Evolutionary conservation across 768 basidiomycete species (phyloP).

Genomic region (Panus rudis): DNA sequence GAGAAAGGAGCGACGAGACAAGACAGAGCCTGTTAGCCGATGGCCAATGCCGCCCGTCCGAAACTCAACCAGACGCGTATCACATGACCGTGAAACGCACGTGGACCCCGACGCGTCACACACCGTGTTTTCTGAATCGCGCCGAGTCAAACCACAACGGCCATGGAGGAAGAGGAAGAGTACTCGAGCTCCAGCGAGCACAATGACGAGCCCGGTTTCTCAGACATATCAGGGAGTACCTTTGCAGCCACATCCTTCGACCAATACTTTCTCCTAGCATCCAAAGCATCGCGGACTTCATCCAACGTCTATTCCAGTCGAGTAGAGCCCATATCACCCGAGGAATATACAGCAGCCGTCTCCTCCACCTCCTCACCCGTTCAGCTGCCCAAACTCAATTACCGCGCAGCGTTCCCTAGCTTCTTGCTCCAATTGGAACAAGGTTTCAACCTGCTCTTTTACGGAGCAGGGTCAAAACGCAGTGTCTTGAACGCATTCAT

Average conservation of each 20-base stretch:
- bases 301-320: conserved; percentile 72
- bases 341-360: conserved; percentile 45
- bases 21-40: too few species aligned
- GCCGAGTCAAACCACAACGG: too few species aligned
- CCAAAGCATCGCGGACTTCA: conserved; percentile 65
- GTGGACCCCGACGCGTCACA: too few species aligned
- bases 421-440: conserved; percentile 66
- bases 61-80: conserved; percentile 1
- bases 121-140: too few species aligned
- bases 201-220: too few species aligned
- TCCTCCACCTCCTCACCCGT: conserved; percentile 23
- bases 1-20: conserved; percentile 4
- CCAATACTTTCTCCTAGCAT: conserved; percentile 69
- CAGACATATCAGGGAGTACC: too few species aligned
- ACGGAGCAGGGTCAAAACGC: conserved; percentile 88
- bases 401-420: conserved; percentile 40
- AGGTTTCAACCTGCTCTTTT: conserved; percentile 85
- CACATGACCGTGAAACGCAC: conserved; percentile 13
- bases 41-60: conserved; percentile 1
- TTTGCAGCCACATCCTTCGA: conserved; percentile 57
- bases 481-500: conserved; percentile 71
- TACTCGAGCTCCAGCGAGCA: too few species aligned
- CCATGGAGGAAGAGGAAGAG: too few species aligned
- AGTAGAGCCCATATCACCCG: conserved; percentile 61
- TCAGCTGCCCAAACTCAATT: conserved; percentile 28